Base-by-base conservation (phyloP, 164 flowering plant species). In the Magnolia officinalis region DNA sequence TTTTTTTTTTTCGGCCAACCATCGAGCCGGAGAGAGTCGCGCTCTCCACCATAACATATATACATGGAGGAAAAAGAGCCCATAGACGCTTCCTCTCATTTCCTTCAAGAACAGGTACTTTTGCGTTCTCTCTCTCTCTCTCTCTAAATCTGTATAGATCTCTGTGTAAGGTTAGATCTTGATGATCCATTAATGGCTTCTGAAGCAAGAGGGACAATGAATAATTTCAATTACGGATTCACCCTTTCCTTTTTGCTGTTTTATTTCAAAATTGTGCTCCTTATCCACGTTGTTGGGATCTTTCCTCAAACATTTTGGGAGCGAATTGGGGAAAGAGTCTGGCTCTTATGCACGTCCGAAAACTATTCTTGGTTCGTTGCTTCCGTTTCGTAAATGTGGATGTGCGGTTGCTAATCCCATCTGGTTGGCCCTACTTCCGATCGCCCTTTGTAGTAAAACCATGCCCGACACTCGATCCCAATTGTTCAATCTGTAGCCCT, bases 401-500 rank as follows among this genome's bases (percentile, higher is more conserved):
- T 20, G 21, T 16, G 21, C 4, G 21, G 21, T 16, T 63, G 18
- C 4, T 8, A 63, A 63, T 16, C 18, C 18, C 18, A 16, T 63
- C 18, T 63, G 18, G 0, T 63, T 16, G 21, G 21, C 21, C 18
- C 21, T 63, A 16, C 21, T 63, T 63, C 9, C 18, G 21, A 63
- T 16, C 18, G 21, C 21, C 66, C 23, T 37, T 37, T 37, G 45
- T 37, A 68, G 19, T 8, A 51, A 72, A 20, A 72, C 9, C 50
- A 45, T 71, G 4, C 45, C 24, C 18, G 74, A 63, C 31, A 55
- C 50, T 67, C 29, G 58, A 2, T 21, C 13, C 10, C 50, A 26
- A 50, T 29, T 50, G 64, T 71, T 72, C 51, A 63, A 80, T 81
- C 29, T 79, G 80, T 77, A 74, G 78, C 77, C 72, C 72, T 77